Evolutionary conservation across 331 rosid species (phyloP).

Genomic region (Acacia concinna): DNA sequence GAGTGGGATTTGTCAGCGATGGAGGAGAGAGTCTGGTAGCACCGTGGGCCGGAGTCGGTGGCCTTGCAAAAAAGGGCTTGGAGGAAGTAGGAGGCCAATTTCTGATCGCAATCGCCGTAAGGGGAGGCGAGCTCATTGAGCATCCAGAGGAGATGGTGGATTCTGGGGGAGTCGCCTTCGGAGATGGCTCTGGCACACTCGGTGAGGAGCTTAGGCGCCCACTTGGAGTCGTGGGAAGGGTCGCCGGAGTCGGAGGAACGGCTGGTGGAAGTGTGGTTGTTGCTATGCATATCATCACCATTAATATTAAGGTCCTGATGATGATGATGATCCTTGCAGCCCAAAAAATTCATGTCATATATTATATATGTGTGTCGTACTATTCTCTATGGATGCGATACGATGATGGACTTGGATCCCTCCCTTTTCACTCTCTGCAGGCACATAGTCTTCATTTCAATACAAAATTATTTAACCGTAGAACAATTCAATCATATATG

Average conservation of each 20-base stretch:
- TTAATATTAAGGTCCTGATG: neutral
- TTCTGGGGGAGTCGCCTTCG: constrained; percentile 58
- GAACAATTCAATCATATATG: neutral
- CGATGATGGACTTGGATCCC: constrained; percentile 7
- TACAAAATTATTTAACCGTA: too few relatives aligned
- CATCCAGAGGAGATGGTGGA: constrained; percentile 79
- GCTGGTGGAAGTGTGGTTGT: constrained; percentile 41
- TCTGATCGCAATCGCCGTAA: constrained; percentile 78
- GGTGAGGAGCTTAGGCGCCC: constrained; percentile 67
- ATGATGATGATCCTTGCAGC: neutral
- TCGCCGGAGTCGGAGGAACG: constrained; percentile 42
- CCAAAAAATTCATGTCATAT: neutral
- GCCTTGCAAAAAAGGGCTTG: constrained; percentile 82
- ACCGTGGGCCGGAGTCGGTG: constrained; percentile 56
- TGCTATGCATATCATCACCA: constrained; percentile 46
- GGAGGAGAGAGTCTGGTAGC: neutral
- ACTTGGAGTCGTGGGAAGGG: constrained; percentile 36
- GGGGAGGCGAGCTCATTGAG: constrained; percentile 64
- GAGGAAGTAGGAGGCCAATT: constrained; percentile 69
- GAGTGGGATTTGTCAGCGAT: constrained; percentile 59
- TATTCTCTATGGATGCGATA: neutral
- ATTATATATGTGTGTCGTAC: neutral
- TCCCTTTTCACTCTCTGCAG: neutral
- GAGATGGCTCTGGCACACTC: constrained; percentile 81
- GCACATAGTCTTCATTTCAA: neutral